Percentiles rank a stretch among this genome's conserved stretches.
phyloP scores from a whole-genome alignment of 495 filamentous ascomycete species.

The Daldinia bambusicola region DNA sequence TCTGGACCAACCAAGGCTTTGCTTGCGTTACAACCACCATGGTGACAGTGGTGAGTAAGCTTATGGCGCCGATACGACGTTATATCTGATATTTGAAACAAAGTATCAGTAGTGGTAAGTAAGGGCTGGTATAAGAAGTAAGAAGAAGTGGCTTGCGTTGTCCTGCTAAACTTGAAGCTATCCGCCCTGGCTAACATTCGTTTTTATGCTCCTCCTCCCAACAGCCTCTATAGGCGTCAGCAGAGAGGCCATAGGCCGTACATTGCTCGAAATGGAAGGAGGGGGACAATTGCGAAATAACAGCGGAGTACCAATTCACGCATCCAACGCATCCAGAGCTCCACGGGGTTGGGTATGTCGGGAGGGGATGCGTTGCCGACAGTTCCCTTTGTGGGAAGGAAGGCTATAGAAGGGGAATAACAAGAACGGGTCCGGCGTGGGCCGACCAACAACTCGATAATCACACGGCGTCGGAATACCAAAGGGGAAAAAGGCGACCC shows the following conservation, averaged over 20 bases:
- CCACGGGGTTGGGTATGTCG: slow-evolving; percentile 38
- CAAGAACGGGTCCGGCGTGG: slow-evolving; percentile 20
- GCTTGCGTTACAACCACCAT: slow-evolving; percentile 28
- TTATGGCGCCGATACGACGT: neutral
- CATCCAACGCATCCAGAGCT: slow-evolving; percentile 22
- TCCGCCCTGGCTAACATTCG: slow-evolving; percentile 20
- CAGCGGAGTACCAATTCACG: slow-evolving; percentile 6
- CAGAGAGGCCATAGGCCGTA: slow-evolving; percentile 17
- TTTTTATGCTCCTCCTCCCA: slow-evolving; percentile 27
- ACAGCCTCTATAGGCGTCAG: slow-evolving; percentile 38
- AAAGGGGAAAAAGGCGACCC: neutral
- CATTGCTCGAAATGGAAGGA: slow-evolving; percentile 34
- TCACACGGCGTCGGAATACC: slow-evolving; percentile 16
- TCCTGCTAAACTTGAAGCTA: slow-evolving; percentile 8
- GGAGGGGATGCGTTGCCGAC: slow-evolving; percentile 32
- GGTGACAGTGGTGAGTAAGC: slow-evolving; percentile 17
- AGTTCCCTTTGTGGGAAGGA: neutral
- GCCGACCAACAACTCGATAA: slow-evolving; percentile 36
- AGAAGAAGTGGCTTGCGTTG: slow-evolving; percentile 12
- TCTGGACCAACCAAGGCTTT: slow-evolving; percentile 57
- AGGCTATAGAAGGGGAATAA: slow-evolving; percentile 7
- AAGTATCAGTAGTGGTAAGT: slow-evolving; percentile 1
- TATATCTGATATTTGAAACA: neutral
- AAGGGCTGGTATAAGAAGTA: neutral
- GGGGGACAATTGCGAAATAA: slow-evolving; percentile 18